Conservation (phyloP, 2,329 filamentous ascomycete species). For the Botryotinia globosa region DNA sequence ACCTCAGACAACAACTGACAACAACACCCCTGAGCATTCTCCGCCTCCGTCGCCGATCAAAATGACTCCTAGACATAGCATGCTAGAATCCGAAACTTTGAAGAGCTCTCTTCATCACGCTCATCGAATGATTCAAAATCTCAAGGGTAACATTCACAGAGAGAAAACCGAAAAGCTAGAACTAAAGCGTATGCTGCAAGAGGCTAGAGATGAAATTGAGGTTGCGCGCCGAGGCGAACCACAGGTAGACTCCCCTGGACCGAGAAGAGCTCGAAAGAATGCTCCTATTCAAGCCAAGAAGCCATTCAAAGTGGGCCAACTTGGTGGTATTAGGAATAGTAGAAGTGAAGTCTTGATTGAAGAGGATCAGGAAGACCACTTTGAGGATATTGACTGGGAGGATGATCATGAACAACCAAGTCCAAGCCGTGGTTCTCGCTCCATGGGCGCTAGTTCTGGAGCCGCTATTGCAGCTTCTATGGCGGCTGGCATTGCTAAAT, state of each 20-base stretch:
- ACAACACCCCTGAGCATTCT: constrained; percentile 80
- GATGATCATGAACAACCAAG: constrained; percentile 62
- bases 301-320: constrained; percentile 64
- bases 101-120: constrained; percentile 93
- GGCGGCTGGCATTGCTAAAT: constrained; percentile 25
- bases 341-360: constrained; percentile 68
- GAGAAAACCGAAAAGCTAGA: constrained; percentile 99
- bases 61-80: constrained; percentile 82
- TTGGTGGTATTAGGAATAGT: constrained; percentile 71
- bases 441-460: constrained; percentile 33
- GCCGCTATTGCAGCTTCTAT: constrained; percentile 37
- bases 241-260: constrained; percentile 43
- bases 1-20: constrained; percentile 63
- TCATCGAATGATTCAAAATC: constrained; percentile 92
- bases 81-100: constrained; percentile 92
- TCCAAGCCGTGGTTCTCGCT: constrained; percentile 49
- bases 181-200: constrained; percentile 89
- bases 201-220: constrained; percentile 88
- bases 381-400: constrained; percentile 87
- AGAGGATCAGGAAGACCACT: constrained; percentile 20
- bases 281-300: constrained; percentile 75
- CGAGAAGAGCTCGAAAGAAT: constrained; percentile 60
- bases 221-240: constrained; percentile 53
- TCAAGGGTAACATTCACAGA: constrained; percentile 91
- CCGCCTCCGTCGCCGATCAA: constrained; percentile 89